Percentiles rank a stretch among this genome's conserved stretches.
Evolutionary conservation across 768 basidiomycete genomes (phyloP).

Genomic region (Clitopilus passeckerianus): DNA sequence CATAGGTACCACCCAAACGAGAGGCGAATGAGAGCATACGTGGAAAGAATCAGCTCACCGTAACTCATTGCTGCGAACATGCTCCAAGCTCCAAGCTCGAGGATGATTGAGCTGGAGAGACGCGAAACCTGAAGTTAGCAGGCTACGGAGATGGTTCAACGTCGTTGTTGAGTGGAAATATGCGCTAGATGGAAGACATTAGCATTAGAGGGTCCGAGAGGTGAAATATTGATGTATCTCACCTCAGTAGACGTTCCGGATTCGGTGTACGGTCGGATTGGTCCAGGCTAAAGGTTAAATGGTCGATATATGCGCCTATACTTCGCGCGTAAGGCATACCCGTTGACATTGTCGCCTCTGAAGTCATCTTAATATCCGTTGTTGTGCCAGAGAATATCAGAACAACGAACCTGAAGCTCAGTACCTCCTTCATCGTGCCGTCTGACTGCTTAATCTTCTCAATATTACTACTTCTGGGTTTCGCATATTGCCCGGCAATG

Average conservation of each 20-base stretch:
- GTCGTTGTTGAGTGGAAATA: slow-evolving; percentile 97
- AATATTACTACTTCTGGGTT: slow-evolving; percentile 80
- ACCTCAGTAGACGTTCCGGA: slow-evolving; percentile 86
- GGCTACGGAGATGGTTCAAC: slow-evolving; percentile 84
- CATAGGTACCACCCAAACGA: too few relatives aligned
- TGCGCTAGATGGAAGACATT: slow-evolving; percentile 44
- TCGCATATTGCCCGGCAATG: slow-evolving; percentile 96
- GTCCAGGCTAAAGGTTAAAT: slow-evolving; percentile 42
- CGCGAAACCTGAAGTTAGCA: slow-evolving; percentile 91
- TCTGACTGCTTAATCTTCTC: slow-evolving; percentile 65
- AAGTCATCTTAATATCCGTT: not conserved
- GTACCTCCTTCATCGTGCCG: slow-evolving; percentile 46
- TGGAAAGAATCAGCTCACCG: slow-evolving; percentile 41
- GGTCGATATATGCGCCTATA: slow-evolving; percentile 6
- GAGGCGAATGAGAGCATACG: too few relatives aligned
- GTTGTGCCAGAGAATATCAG: not conserved
- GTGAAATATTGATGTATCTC: not conserved
- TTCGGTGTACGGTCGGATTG: slow-evolving; percentile 82
- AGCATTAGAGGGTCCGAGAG: not conserved
- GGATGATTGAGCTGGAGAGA: slow-evolving; percentile 73
- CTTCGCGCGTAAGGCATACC: slow-evolving; percentile 51
- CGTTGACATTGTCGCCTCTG: slow-evolving; percentile 97
- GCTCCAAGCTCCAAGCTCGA: slow-evolving; percentile 85
- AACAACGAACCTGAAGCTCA: slow-evolving; percentile 76
- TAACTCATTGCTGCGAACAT: slow-evolving; percentile 81